Conservation (phyloP, 2,329 filamentous ascomycete species). For the Xylariaceae sp. region DNA sequence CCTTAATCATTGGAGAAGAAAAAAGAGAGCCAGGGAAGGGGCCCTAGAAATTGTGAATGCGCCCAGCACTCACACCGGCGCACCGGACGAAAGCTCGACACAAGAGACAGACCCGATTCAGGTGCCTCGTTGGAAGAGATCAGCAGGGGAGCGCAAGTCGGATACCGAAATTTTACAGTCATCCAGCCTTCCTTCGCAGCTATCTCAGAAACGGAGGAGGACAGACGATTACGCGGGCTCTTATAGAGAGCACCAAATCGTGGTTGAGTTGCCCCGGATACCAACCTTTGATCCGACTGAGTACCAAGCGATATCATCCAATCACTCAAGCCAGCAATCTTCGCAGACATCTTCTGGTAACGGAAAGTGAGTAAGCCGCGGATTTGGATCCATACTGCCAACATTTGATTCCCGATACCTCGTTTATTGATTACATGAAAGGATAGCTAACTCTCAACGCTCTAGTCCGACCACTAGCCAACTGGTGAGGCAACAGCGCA, state of each 20-base stretch:
- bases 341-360: slow-evolving; percentile 8
- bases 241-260: slow-evolving; percentile 7
- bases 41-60: slow-evolving; percentile 5
- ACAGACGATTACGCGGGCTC: not conserved
- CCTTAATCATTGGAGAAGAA: slow-evolving; percentile 20
- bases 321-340: slow-evolving; percentile 12
- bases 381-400: too few species aligned
- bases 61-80: not conserved
- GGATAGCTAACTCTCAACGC: too few species aligned
- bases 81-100: slow-evolving; percentile 6
- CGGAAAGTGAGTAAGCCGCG: too few species aligned
- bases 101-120: slow-evolving; percentile 9
- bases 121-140: slow-evolving; percentile 2
- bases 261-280: slow-evolving; percentile 14
- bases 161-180: not conserved
- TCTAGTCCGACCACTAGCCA: slow-evolving; percentile 2
- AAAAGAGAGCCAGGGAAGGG: slow-evolving; percentile 7
- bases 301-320: slow-evolving; percentile 11
- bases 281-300: slow-evolving; percentile 15
- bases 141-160: not conserved
- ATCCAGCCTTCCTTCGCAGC: not conserved
- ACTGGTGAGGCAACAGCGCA: slow-evolving; percentile 10
- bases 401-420: too few species aligned
- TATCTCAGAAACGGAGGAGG: not conserved
- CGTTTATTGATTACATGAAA: too few species aligned